These are phyloP conservation scores for Coemansia sp. DNA, from an alignment of 192 early-diverging fungal genomes.

Conservation along the genomic window DNA sequence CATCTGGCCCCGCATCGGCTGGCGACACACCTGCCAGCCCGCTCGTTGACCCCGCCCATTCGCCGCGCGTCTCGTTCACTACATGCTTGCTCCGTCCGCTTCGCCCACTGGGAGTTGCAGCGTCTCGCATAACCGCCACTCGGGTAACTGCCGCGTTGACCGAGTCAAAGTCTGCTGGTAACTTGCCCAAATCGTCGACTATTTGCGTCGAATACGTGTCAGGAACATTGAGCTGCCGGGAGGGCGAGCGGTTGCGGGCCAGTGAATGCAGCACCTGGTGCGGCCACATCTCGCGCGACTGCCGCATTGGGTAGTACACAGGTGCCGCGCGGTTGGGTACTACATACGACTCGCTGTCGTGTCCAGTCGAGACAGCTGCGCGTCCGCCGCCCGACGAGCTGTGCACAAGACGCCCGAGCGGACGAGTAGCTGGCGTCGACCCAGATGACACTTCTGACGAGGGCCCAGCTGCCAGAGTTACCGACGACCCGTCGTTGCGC, in stretches of 20 bases:
- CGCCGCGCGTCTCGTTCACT: not conserved
- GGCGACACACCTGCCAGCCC: slow-evolving; percentile 6
- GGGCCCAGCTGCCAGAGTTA: not conserved
- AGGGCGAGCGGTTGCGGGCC: slow-evolving; percentile 11
- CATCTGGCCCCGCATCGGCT: slow-evolving; percentile 58
- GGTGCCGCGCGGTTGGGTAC: slow-evolving; percentile 15
- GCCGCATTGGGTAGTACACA: slow-evolving; percentile 32
- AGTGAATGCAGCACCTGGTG: slow-evolving; percentile 32
- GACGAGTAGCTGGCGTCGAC: not conserved
- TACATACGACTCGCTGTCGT: not conserved
- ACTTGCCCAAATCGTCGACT: slow-evolving; percentile 28
- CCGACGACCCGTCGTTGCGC: not conserved
- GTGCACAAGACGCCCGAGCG: slow-evolving; percentile 1
- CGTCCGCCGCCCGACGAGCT: not conserved
- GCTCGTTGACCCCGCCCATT: not conserved
- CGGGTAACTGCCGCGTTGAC: slow-evolving; percentile 49
- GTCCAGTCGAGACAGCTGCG: not conserved
- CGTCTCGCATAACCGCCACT: slow-evolving; percentile 17
- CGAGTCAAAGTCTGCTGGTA: slow-evolving; percentile 40
- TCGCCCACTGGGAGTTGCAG: not conserved
- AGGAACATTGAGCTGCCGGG: slow-evolving; percentile 15
- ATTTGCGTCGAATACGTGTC: slow-evolving; percentile 25
- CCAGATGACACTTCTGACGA: not conserved
- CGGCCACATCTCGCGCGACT: slow-evolving; percentile 40
- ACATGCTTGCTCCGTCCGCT: no score